Percentiles rank a stretch among this genome's conserved stretches.
These are phyloP conservation scores for Magnaporthiopsis incrustans DNA, from an alignment of 2,329 filamentous ascomycete genomes.

Conservation along the genomic window DNA sequence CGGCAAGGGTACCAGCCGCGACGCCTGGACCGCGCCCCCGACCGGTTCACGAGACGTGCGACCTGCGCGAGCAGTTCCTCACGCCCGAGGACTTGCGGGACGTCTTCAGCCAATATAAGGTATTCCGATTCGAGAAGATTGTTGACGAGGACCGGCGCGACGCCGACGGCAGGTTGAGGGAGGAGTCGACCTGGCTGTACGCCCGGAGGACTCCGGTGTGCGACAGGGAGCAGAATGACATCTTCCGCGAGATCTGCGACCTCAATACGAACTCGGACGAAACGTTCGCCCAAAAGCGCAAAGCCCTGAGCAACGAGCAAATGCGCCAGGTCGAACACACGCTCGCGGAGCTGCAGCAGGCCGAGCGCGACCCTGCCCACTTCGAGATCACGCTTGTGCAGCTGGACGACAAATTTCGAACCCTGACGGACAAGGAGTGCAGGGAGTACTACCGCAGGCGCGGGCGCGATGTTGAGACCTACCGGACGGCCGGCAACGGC, in stretches of 20 bases:
- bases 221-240: background rate
- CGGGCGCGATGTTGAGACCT: background rate
- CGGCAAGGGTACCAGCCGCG: too few species aligned
- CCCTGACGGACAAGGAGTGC: conserved; percentile 1
- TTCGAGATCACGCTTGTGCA: conserved; percentile 5
- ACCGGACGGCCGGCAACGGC: background rate
- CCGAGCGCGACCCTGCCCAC: background rate
- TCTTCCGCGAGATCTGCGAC: background rate
- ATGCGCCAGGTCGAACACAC: background rate
- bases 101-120: background rate
- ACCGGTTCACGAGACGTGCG: background rate
- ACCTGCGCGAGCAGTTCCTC: conserved; percentile 4
- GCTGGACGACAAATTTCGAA: conserved; percentile 1
- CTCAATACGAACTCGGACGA: background rate
- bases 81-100: conserved; percentile 3
- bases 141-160: background rate
- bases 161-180: too few species aligned
- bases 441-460: background rate
- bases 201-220: background rate
- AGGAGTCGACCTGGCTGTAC: conserved; percentile 5
- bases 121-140: conserved; percentile 2
- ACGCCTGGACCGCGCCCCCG: too few species aligned
- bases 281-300: background rate
- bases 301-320: background rate
- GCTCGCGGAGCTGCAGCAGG: background rate